phyloP scores from a whole-genome alignment of 192 early-diverging fungal genomes.

The Cetraspora pellucida region DNA sequence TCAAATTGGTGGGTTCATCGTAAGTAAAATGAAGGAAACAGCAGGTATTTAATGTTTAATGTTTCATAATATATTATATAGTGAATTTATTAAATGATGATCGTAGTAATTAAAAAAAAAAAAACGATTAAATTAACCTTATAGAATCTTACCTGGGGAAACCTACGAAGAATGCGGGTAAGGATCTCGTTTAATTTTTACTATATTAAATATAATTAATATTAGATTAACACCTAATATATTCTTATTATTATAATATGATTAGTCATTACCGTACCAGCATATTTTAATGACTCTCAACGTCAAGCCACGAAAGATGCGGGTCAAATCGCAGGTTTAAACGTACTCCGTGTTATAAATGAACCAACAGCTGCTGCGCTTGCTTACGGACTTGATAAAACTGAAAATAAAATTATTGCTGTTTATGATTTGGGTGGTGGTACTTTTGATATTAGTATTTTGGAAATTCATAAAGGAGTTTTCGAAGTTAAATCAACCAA shows the following conservation, averaged over 20 bases:
- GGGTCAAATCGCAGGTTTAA: slow-evolving; percentile 86
- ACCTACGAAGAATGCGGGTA: slow-evolving; percentile 22
- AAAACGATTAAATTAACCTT: not conserved
- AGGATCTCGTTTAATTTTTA: not conserved
- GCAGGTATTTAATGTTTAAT: slow-evolving; percentile 61
- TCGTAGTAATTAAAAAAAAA: no score
- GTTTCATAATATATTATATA: no score
- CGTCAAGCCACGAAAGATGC: slow-evolving; percentile 97
- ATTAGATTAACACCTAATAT: no score
- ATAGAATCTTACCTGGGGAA: slow-evolving; percentile 33
- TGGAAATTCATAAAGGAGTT: slow-evolving; percentile 98
- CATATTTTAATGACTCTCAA: slow-evolving; percentile 98
- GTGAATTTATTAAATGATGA: no score
- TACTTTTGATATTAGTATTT: slow-evolving; percentile 98
- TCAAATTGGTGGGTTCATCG: slow-evolving; percentile 95
- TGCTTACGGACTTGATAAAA: slow-evolving; percentile 88
- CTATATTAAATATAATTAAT: not conserved
- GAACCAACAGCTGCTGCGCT: slow-evolving; percentile 95
- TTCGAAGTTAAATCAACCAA: slow-evolving; percentile 99
- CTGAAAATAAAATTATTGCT: slow-evolving; percentile 85
- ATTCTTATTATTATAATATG: not conserved
- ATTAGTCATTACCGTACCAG: slow-evolving; percentile 92
- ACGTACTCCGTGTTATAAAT: slow-evolving; percentile 93
- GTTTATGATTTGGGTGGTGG: slow-evolving; percentile 99
- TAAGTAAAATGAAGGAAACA: slow-evolving; percentile 99